Evolutionary conservation across 202 grass and related monocot genomes (phyloP).

Genomic region (Panicum hallii): DNA sequence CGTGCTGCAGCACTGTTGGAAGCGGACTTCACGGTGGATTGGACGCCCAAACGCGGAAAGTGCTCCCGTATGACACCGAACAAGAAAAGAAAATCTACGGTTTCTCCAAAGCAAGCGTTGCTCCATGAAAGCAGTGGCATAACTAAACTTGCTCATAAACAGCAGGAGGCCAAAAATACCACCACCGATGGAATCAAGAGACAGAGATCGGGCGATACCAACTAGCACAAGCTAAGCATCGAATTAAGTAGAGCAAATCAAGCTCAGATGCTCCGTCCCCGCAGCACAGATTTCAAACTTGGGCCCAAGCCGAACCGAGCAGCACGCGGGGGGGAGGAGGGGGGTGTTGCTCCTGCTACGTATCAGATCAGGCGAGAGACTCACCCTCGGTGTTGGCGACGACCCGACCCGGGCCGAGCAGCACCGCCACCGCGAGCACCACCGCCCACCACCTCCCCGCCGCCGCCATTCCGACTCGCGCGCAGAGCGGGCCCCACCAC

Average conservation of each 20-base stretch:
- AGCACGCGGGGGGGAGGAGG: neutral
- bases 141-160: neutral
- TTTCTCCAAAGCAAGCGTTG: neutral
- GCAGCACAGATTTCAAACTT: constrained; percentile 1
- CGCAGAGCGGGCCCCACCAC: constrained; percentile 41
- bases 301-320: constrained; percentile 2
- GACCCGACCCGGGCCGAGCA: constrained; percentile 43
- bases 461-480: constrained; percentile 39
- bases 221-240: neutral
- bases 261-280: neutral
- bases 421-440: constrained; percentile 23
- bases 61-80: neutral
- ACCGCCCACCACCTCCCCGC: constrained; percentile 33
- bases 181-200: neutral
- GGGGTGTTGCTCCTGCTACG: too few relatives aligned
- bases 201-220: neutral
- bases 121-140: neutral
- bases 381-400: constrained; percentile 74
- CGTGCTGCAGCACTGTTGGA: neutral
- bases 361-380: constrained; percentile 38
- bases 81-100: neutral
- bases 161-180: neutral
- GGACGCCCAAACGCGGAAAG: neutral
- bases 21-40: neutral
- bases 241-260: neutral